Evolutionary conservation across 768 basidiomycete species (phyloP), one percentile per base, ranked within the genome.

Genomic region (Gautieria morchelliformis): DNA sequence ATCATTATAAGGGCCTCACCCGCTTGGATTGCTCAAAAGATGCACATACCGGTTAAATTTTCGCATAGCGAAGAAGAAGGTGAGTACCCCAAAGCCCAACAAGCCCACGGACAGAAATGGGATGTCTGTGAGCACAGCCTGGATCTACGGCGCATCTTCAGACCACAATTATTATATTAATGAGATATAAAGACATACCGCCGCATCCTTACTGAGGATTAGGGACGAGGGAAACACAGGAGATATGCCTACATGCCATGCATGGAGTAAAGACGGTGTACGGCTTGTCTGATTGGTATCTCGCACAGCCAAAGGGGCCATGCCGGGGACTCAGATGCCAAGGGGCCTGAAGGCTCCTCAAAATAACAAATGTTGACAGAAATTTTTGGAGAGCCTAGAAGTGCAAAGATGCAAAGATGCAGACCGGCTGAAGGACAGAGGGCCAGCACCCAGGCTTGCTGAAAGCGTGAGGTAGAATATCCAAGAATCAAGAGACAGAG

Each of bases 91-190:
- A 54, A 87, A 79, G 22, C 77, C 77, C 65, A 85, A 69, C n/a
- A 86, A 71, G 35, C 85, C 87, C 42, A 82, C 76, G 61, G 77
- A 78, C 63, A 85, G 79, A 60, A 85, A 73, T 20, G 87, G 87
- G 54, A 88, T 80, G 60, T 85, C 83, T 17, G 78, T 71, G 46
- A 88, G 71, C 42, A 87, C 65, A 61, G 73, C 69, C 58, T 80
- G 77, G 42, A 85, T 69, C 83, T 86, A 53, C 19, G 61, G 32
- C 57, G 30, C 27, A 50, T 32, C 62, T 41, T 63, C 61, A 39
- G 49, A 9, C 32, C 46, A 14, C 50, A 53, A 2, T 47, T 35
- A 19, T 49, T 53, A n/a, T n/a, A 33, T 14, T n/a, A 42, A 37
- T 22, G 24, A 57, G 19, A 9, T 42, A 51, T 49, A 32, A 63